Evolutionary conservation across 2,329 filamentous ascomycete species (phyloP), one percentile per base, ranked within the genome.

Genomic region (Monosporascus sp.): DNA sequence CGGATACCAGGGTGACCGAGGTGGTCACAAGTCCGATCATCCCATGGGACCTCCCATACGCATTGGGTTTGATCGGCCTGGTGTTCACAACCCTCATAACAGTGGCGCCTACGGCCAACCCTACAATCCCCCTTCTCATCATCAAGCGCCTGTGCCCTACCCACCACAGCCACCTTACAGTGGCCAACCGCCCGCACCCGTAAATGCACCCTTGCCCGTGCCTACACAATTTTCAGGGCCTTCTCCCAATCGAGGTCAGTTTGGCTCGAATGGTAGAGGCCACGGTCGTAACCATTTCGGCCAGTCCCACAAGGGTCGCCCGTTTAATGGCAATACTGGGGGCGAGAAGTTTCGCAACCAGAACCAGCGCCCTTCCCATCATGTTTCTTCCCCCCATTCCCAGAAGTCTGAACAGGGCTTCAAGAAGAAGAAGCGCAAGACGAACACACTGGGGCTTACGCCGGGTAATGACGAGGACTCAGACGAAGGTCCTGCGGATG

Each of bases 401-500:
- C 75, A 79, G 70, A 79, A 78, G 72, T 72, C 75, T 78, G 75
- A 78, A 72, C 70, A 72, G 63, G 67, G 72, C 62, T 72, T 73
- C 54, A 86, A 85, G 68, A 86, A 85, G 68, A 89, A 88, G 75
- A 87, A 87, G 74, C 81, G 84, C 53, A 87, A 84, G 72, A 83
- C 82, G 39, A 88, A 88, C 60, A 85, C 84, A 1, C 77, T 91
- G 24, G 88, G 88, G 37, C 75, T 92, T 48, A 88, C 85, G 8
- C 85, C 87, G 17, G 82, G 81, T 27, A 79, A 83, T 60, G 80
- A 82, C 49, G 84, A 78, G 48, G 82, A 83, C 55, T 77, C 79
- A 4, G 85, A 88, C 52, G 85, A 87, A 47, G 83, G 85, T 51
- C 82, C 88, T 56, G 75, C 82, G 51, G 87, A 91, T 61, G 89